Evolutionary conservation across 2,329 filamentous ascomycete species (phyloP).

Genomic region (Diaporthe ilicicola): DNA sequence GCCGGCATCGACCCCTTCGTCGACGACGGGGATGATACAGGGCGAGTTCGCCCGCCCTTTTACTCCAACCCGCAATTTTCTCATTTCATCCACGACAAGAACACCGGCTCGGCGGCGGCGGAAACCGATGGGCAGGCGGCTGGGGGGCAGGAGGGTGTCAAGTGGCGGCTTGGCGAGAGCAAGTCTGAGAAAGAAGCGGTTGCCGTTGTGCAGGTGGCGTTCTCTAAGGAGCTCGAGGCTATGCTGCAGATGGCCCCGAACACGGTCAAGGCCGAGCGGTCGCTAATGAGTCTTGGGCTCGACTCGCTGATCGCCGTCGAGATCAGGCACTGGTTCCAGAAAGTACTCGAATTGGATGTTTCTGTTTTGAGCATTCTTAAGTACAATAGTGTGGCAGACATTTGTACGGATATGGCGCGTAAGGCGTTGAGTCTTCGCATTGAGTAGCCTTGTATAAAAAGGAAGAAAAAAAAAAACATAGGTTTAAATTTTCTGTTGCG

Average conservation of each 20-base stretch:
- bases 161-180: neutral
- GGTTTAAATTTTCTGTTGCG: neutral
- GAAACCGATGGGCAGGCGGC: neutral
- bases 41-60: neutral
- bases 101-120: neutral
- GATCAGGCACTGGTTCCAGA: slow-evolving; percentile 56
- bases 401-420: neutral
- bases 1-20: neutral
- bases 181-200: neutral
- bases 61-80: neutral
- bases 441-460: neutral
- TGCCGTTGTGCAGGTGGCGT: neutral
- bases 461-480: neutral
- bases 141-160: neutral
- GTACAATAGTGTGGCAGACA: neutral
- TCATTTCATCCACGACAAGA: neutral
- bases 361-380: slow-evolving; percentile 52
- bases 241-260: neutral
- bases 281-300: slow-evolving; percentile 35
- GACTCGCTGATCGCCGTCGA: slow-evolving; percentile 38
- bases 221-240: neutral
- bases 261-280: neutral
- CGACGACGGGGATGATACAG: neutral
- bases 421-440: neutral
- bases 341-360: slow-evolving; percentile 50